Evolutionary conservation across 2,329 filamentous ascomycete genomes (phyloP), one percentile per base, ranked within the genome.

Genomic region (Diaporthe sp.): DNA sequence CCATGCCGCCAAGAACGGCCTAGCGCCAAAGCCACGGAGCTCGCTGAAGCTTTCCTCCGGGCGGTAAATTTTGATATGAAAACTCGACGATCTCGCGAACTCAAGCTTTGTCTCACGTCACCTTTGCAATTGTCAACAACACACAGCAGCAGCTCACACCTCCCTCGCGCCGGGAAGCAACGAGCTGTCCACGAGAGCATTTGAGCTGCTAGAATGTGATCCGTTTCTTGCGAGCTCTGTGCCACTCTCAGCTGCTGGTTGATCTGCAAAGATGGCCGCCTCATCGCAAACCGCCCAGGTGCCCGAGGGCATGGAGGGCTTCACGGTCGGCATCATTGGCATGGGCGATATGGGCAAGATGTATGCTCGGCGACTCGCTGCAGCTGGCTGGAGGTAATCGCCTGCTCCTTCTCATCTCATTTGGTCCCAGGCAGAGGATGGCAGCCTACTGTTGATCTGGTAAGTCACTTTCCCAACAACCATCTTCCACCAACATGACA

Each of bases 271-370:
- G 39, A 82, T 82, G 82, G 79, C 81, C 47, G 61, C 77, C 34
- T 61, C 78, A 28, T 60, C 77, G 31, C 61, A 71, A 60, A 53
- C 61, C 12, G 47, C 47, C 13, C 75, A 73, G 61, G 76, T 85
- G 77, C 86, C 86, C 25, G 76, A 81, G 20, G 86, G 82, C 78
- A 91, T 91, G 92, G 91, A 93, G 80, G 88, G 90, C 82, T 95
- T 95, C 83, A 92, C 93, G 78, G 91, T 99, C 79, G 97, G 97
- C 79, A 94, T 99, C 82, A 99, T 99, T 84, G 97, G 97, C 77
- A 98, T 99, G 96, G 97, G 97, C 79, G 96, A 98, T 82, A 99
- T 99, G 97, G 97, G 97, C 82, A 98, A 94, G 90, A 97, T 99
- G 95, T 99, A 99, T 85, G 95, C 97, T 82, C 92, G 94, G 82